phyloP scores from a whole-genome alignment of 2,329 filamentous ascomycete species.

The Rhinocladiella mackenziei region DNA sequence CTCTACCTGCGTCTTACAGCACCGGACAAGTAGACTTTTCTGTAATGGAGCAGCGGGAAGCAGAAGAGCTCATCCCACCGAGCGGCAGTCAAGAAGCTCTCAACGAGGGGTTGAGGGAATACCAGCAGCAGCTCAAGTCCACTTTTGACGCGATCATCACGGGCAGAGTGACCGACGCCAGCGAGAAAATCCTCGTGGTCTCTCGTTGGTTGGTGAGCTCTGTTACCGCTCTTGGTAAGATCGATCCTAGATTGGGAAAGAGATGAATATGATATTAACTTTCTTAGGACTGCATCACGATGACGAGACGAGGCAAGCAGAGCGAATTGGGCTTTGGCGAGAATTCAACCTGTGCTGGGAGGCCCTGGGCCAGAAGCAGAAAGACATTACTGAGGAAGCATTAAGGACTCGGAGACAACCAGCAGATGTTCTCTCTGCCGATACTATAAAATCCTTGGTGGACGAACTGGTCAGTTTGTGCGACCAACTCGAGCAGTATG shows the following conservation, averaged over 20 bases:
- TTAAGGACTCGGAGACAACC: slow-evolving; percentile 57
- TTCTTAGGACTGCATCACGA: slow-evolving; percentile 64
- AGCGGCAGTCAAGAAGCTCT: slow-evolving; percentile 44
- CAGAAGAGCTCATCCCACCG: slow-evolving; percentile 29
- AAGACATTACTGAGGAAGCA: slow-evolving; percentile 62
- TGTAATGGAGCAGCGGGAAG: slow-evolving; percentile 36
- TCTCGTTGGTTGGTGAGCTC: slow-evolving; percentile 65
- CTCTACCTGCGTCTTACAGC: slow-evolving; percentile 50
- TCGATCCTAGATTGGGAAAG: slow-evolving; percentile 2
- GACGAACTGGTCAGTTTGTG: slow-evolving; percentile 77
- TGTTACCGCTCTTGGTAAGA: slow-evolving; percentile 63
- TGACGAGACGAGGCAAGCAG: slow-evolving; percentile 68
- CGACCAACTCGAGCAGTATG: slow-evolving; percentile 81
- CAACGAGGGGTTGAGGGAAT: slow-evolving; percentile 67
- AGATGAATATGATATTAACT: slow-evolving; percentile 4
- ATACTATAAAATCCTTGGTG: slow-evolving; percentile 72
- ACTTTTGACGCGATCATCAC: slow-evolving; percentile 69
- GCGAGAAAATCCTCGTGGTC: slow-evolving; percentile 55
- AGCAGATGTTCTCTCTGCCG: slow-evolving; percentile 61
- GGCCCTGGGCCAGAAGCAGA: slow-evolving; percentile 75
- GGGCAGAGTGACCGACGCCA: slow-evolving; percentile 58
- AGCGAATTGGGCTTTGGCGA: slow-evolving; percentile 82
- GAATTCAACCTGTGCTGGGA: slow-evolving; percentile 95
- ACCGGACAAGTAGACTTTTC: slow-evolving; percentile 49
- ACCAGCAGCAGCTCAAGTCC: slow-evolving; percentile 53